Percentiles rank a stretch among this genome's conserved stretches.
Conservation (phyloP, 352 stramenopile genomes). For the Phytophthora ohioensis region DNA sequence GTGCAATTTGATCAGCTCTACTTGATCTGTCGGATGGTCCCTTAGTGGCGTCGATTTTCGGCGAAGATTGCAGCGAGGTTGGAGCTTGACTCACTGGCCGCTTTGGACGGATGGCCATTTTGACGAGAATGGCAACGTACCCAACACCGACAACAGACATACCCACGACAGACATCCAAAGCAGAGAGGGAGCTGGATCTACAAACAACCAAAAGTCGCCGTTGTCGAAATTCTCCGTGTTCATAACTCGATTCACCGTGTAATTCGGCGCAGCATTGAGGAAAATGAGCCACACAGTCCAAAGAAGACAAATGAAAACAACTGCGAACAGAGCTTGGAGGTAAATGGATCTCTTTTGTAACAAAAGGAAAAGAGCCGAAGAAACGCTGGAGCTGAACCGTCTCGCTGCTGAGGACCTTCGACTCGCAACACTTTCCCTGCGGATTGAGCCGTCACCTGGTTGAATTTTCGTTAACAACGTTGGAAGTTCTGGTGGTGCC, state of each 20-base stretch:
- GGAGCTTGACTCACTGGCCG: conserved; percentile 10
- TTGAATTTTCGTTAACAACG: background rate
- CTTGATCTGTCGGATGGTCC: background rate
- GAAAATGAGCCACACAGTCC: conserved; percentile 37
- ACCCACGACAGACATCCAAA: too few relatives aligned
- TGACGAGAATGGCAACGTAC: conserved; percentile 25
- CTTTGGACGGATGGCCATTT: conserved; percentile 19
- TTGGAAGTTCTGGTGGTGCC: too few relatives aligned
- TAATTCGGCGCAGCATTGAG: conserved; percentile 35
- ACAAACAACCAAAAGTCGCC: too few relatives aligned
- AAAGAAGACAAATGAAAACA: conserved; percentile 27
- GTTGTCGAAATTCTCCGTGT: too few relatives aligned
- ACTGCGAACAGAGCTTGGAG: conserved; percentile 26
- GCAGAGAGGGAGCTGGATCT: too few relatives aligned
- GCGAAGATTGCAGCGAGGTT: background rate
- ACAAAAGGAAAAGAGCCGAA: background rate
- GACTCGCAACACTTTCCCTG: background rate
- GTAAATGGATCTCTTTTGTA: conserved; percentile 9
- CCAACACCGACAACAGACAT: conserved; percentile 1
- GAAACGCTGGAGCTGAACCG: conserved; percentile 9
- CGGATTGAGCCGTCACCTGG: background rate
- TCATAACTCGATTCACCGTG: conserved; percentile 29
- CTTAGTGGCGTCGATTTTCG: conserved; percentile 1
- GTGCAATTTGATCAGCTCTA: conserved; percentile 5
- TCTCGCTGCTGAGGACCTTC: conserved; percentile 11